Base-by-base conservation (phyloP, 805 yeast species). In the Starmerella davenportii region DNA sequence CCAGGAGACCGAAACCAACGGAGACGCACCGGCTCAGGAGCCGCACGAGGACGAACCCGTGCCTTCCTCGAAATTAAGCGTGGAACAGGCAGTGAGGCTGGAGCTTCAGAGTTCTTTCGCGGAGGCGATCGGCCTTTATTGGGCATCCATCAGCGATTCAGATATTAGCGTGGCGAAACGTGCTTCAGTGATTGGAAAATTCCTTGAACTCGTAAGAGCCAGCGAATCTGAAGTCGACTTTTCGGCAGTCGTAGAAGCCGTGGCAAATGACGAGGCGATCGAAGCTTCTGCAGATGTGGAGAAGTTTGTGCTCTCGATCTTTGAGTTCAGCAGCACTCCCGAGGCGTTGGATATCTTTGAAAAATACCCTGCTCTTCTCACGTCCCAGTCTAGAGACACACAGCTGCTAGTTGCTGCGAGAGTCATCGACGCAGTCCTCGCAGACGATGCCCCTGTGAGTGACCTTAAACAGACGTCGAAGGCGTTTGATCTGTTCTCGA, bases 381-480 rank as follows among this genome's bases (percentile, higher is more conserved):
- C 65, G 17, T 58, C 72, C 9, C 76, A 75, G 48, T 65, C 70
- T 20, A 48, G 54, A 4, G 52, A 58, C 1, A 62, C 73, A 11
- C 80, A 76, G 51, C 70, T 66, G 39, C 55, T 65, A 13, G 66
- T 80, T 9, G 68, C 87, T 15, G 54, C 68, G 29, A 72, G 66
- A 27, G 76, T 85, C 7, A 62, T 80, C 5, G 68, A 72, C 43
- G 68, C 70, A 34, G 52, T 80, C 2, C 54, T 80, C 28, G 52
- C 52, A 15, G 14, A 21, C 11, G 18, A 5, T 13, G 56, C 55
- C 32, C 60, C 51, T 47, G 61, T 64, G 38, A 56, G 54, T 49
- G 63, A 55, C 2, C 52, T 48, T 1, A 72, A 68, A 2, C 74
- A 73, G 24, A 71, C 76, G 20, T 66, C 67, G 41, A 74, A 71